Base-by-base conservation (phyloP, 140 eudicot species). In the Senecio squalidus region DNA sequence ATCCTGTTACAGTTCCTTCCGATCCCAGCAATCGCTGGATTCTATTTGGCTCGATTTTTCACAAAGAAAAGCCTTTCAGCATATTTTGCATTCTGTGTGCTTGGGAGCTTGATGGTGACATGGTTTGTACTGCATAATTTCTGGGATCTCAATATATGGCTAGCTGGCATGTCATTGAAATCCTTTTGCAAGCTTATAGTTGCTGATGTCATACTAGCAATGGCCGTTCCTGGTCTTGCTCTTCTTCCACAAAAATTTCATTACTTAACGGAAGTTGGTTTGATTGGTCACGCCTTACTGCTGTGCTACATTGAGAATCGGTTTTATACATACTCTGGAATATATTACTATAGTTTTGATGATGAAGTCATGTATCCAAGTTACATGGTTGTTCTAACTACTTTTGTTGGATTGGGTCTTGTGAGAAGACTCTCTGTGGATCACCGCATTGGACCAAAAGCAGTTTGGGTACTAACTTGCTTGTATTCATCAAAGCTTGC, bases 291-390 rank as follows among this genome's bases (percentile, higher is more conserved):
- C 47, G 84, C 98, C 0, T 43, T 92, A 67, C 81, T 92, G 51
- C 76, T 92, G n/a, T 86, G 96, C 95, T 76, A 86, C 82, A 84
- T 87, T 29, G 98, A 92, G 65, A 87, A 87, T 63, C 84, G 86
- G 5, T 88, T 92, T 58, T 92, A 81, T 30, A 87, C 80, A 71
- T 92, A 74, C 51, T 84, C 96, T 15, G 87, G 82, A 68, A 76
- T 81, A 47, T 92, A 86, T 79, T 92, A 86, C 73, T 87, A 92
- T 60, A 92, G 96, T 38, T 76, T 87, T 66, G 98, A 92, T 65
- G 98, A 92, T 57, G 96, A 92, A 53, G 96, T 87, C 52, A 92
- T 92, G 95, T 92, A 92, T 58, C 98, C 98, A 0, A 92, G 96
- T 62, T 92, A 92, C 69, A 92, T 86, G 95, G 85, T 92, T 36